A percentile compares a stretch with the other conserved stretches of the same genome.
phyloP scores from a whole-genome alignment of 2,329 filamentous ascomycete genomes.

The Monilinia vaccinii-corymbosi region DNA sequence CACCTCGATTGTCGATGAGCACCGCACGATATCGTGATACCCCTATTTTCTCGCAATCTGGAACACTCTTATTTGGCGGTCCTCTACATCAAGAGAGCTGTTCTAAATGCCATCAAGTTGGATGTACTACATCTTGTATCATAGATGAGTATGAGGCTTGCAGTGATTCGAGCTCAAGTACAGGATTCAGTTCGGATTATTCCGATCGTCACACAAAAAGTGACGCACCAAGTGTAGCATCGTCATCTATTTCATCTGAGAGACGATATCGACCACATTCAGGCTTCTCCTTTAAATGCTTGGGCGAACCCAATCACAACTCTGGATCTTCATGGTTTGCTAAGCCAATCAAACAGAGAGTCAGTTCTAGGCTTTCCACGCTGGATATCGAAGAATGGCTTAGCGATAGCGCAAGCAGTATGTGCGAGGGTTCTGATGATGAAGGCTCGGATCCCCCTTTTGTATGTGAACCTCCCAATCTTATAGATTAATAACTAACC shows the following conservation, averaged over 20 bases:
- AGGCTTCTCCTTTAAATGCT: constrained; percentile 23
- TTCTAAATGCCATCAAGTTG: constrained; percentile 9
- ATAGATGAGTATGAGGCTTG: constrained; percentile 12
- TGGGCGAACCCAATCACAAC: constrained; percentile 1
- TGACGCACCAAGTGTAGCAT: neutral
- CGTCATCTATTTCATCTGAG: neutral
- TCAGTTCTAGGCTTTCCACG: neutral
- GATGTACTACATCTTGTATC: constrained; percentile 12
- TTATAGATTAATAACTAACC: neutral
- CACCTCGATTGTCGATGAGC: constrained; percentile 4
- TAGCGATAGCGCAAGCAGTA: constrained; percentile 16
- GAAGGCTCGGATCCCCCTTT: constrained; percentile 16
- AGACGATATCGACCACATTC: constrained; percentile 15
- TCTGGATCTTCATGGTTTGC: constrained; percentile 15
- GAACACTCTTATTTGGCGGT: constrained; percentile 15
- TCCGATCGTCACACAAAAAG: neutral
- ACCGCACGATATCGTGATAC: constrained; percentile 19
- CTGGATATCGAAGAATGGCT: constrained; percentile 21
- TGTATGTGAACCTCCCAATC: constrained; percentile 14
- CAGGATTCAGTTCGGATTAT: neutral
- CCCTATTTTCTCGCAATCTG: constrained; percentile 19
- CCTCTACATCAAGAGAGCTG: constrained; percentile 14
- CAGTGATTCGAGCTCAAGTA: constrained; percentile 1
- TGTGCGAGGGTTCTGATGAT: constrained; percentile 11
- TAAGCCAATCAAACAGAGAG: constrained; percentile 8